Evolutionary conservation across 306 rosid species (phyloP).

Genomic region (Prunus kanzakura): DNA sequence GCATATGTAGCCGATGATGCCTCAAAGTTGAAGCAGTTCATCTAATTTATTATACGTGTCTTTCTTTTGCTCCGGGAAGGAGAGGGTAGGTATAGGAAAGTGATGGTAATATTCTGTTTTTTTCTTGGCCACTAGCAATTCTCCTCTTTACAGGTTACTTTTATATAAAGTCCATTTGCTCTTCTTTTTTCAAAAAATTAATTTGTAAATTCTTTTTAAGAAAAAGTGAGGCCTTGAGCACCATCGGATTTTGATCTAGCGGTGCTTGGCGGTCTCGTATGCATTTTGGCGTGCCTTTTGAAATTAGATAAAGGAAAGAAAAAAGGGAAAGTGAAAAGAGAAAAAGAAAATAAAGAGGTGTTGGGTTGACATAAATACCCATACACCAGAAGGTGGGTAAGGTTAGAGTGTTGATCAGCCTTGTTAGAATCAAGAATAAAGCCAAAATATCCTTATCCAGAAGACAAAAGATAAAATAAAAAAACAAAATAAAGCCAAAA

Average conservation of each 20-base stretch:
- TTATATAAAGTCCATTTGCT: conserved; percentile 49
- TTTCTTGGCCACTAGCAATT: conserved; percentile 36
- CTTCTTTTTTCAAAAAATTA: conserved; percentile 36
- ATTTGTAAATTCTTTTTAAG: conserved; percentile 43
- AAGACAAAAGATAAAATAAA: no score
- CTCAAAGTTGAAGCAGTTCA: no score
- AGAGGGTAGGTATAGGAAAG: no score
- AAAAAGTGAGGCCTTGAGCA: conserved; percentile 42
- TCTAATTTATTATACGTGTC: no score
- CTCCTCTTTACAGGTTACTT: conserved; percentile 53
- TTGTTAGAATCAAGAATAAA: conserved; percentile 48
- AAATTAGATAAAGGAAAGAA: conserved; percentile 43
- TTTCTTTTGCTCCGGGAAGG: neutral
- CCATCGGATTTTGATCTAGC: conserved; percentile 41
- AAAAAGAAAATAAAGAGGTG: conserved; percentile 49
- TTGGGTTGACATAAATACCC: conserved; percentile 31
- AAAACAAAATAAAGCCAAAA: no score
- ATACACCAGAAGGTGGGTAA: neutral
- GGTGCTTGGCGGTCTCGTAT: conserved; percentile 27
- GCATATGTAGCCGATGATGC: no score
- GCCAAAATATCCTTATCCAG: conserved; percentile 17
- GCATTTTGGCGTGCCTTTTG: conserved; percentile 33
- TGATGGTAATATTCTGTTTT: conserved; percentile 29
- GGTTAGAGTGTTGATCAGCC: neutral
- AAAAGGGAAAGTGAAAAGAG: conserved; percentile 29